A percentile compares a stretch with the other conserved stretches of the same genome.
These are phyloP conservation scores for Tetrahymena malaccensis DNA, from an alignment of 73 alveolate genomes.

Conservation along the genomic window DNA sequence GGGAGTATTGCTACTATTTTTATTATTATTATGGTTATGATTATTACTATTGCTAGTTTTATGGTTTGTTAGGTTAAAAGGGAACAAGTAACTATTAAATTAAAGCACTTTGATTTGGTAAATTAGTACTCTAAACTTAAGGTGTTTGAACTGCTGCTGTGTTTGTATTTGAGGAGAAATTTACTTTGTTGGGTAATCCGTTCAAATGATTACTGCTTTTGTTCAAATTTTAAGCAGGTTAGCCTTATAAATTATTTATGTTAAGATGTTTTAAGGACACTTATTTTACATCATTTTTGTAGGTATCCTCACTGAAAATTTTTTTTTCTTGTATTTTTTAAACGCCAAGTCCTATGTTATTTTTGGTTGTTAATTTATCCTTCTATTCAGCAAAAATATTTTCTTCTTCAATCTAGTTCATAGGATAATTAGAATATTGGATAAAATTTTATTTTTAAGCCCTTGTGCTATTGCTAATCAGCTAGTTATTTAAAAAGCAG, in stretches of 20 bases:
- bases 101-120: too few relatives aligned
- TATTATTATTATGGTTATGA: too few relatives aligned
- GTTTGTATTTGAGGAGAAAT: neutral
- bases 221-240: too few relatives aligned
- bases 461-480: neutral
- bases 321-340: neutral
- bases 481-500: neutral
- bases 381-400: neutral
- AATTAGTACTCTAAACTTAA: too few relatives aligned
- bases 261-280: neutral
- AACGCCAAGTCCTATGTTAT: too few relatives aligned
- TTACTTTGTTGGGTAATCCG: neutral
- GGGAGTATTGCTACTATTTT: neutral
- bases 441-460: neutral
- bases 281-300: neutral
- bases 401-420: neutral
- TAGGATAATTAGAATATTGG: neutral
- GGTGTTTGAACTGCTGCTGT: neutral
- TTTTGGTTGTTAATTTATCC: neutral
- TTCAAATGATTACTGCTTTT: neutral
- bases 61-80: neutral
- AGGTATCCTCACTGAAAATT: neutral
- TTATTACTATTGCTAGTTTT: neutral
- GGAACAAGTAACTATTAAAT: neutral
- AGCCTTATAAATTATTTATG: neutral